Conservation (phyloP, 2,329 filamentous ascomycete genomes). For the Calonectria crousiana region DNA sequence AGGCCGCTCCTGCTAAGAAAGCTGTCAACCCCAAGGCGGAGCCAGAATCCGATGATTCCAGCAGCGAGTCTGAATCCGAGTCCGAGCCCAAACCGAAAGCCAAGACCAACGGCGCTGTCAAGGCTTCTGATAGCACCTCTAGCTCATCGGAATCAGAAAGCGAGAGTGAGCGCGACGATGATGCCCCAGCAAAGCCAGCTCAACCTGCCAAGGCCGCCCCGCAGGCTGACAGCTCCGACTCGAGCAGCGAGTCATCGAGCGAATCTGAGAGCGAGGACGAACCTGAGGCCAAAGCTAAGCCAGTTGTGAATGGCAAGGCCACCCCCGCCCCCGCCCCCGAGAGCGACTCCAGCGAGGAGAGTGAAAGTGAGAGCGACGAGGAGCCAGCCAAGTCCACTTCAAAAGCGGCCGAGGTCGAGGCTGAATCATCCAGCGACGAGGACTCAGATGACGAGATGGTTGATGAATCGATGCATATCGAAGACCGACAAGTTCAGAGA, state of each 20-base stretch:
- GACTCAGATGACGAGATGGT: constrained; percentile 48
- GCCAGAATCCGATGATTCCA: constrained; percentile 36
- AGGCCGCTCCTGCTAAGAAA: constrained; percentile 34
- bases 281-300: constrained; percentile 31
- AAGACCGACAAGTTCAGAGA: constrained; percentile 44
- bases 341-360: constrained; percentile 41
- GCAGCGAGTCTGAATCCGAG: constrained; percentile 47
- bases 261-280: constrained; percentile 44
- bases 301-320: constrained; percentile 33
- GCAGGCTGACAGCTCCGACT: constrained; percentile 35
- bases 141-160: constrained; percentile 44
- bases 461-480: constrained; percentile 56
- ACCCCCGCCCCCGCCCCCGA: constrained; percentile 25
- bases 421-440: constrained; percentile 34
- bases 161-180: constrained; percentile 48
- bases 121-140: constrained; percentile 36
- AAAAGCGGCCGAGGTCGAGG: constrained; percentile 18
- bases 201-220: constrained; percentile 30
- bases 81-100: constrained; percentile 44
- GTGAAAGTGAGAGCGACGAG: constrained; percentile 38
- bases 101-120: constrained; percentile 38
- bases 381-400: constrained; percentile 31
- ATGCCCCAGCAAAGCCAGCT: constrained; percentile 20
- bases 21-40: constrained; percentile 32
- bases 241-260: constrained; percentile 43